A percentile compares a stretch with the other conserved stretches of the same genome.
Conservation (phyloP, 2,329 filamentous ascomycete species). For the Arthrobotrys sphaeroides region DNA sequence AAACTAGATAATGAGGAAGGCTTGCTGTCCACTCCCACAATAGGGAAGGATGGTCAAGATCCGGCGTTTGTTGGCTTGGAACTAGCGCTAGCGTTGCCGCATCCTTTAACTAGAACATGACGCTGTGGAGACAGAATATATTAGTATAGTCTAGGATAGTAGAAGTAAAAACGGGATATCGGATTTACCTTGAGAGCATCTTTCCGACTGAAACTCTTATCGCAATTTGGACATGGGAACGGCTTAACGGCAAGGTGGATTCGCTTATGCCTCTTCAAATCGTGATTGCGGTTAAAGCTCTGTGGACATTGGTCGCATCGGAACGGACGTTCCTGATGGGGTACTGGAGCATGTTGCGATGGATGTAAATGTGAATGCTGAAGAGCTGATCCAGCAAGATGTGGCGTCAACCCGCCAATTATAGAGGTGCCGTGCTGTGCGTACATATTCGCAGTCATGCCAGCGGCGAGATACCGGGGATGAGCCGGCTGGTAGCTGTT, state of each 20-base stretch:
- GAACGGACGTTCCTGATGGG: conserved; percentile 83
- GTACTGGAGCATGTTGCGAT: conserved; percentile 61
- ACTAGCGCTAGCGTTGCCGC: conserved; percentile 62
- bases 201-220: conserved; percentile 96
- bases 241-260: conserved; percentile 97
- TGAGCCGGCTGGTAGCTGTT: conserved; percentile 30
- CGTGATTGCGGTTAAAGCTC: conserved; percentile 95
- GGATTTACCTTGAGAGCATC: conserved; percentile 89
- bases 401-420: conserved; percentile 50
- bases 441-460: conserved; percentile 42
- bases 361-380: conserved; percentile 46
- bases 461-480: conserved; percentile 32
- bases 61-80: conserved; percentile 57
- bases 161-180: neutral
- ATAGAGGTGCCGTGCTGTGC: conserved; percentile 48
- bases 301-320: conserved; percentile 92
- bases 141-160: neutral
- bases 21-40: neutral
- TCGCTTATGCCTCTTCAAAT: conserved; percentile 92
- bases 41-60: conserved; percentile 1
- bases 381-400: conserved; percentile 30
- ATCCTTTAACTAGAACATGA: conserved; percentile 73
- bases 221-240: conserved; percentile 88
- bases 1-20: neutral
- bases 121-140: conserved; percentile 63